phyloP scores from a whole-genome alignment of 805 yeast species.

The Suhomyces kilbournensis region DNA sequence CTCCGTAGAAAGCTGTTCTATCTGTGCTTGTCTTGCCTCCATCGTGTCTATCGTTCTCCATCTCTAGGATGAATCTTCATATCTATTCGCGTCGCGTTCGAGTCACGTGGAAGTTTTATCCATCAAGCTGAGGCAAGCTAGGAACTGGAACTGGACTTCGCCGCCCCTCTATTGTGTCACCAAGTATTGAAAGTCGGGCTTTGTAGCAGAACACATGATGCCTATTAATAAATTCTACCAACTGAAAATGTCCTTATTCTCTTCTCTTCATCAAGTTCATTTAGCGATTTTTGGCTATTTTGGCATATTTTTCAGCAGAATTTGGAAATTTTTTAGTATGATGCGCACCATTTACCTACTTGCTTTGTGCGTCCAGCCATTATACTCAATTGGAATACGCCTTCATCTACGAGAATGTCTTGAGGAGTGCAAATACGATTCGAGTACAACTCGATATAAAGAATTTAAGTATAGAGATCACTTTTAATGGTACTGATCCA shows the following conservation, averaged over 20 bases:
- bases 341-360: not conserved
- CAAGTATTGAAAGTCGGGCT: too few relatives aligned
- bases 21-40: slow-evolving; percentile 26
- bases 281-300: too few relatives aligned
- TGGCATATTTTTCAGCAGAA: not conserved
- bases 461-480: not conserved
- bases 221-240: too few relatives aligned
- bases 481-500: not conserved
- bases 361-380: not conserved
- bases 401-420: not conserved
- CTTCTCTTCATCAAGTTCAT: too few relatives aligned
- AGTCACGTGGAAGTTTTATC: not conserved
- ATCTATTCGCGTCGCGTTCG: not conserved
- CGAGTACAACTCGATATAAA: too few relatives aligned
- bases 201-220: not conserved
- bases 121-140: not conserved
- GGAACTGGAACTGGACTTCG: not conserved
- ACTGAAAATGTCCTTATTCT: too few relatives aligned
- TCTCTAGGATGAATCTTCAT: not conserved
- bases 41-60: slow-evolving; percentile 25
- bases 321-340: too few relatives aligned
- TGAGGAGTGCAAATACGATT: not conserved
- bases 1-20: slow-evolving; percentile 28
- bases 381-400: not conserved
- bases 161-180: too few relatives aligned